These are phyloP conservation scores for Pseudogymnoascus destructans DNA, from an alignment of 2,329 filamentous ascomycete species.

Conservation along the genomic window DNA sequence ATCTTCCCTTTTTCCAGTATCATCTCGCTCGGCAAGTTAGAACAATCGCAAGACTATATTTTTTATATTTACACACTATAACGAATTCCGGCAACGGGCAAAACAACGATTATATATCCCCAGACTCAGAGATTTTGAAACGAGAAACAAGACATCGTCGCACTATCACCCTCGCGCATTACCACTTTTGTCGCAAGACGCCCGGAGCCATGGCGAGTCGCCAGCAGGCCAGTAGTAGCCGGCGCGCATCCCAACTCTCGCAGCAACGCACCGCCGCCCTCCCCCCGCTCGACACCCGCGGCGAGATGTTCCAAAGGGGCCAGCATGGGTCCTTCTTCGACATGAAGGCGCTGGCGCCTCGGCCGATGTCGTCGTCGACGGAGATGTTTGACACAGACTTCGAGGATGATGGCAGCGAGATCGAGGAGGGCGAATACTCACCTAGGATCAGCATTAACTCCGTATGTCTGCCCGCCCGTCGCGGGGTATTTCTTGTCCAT, in stretches of 20 bases:
- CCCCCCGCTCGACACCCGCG: slow-evolving; percentile 22
- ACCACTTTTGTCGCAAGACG: neutral
- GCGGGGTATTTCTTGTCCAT: slow-evolving; percentile 14
- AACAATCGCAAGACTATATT: neutral
- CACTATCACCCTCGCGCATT: neutral
- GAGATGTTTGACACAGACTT: slow-evolving; percentile 68
- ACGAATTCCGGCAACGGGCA: neutral
- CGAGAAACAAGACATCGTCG: neutral
- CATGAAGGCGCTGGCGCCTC: slow-evolving; percentile 37
- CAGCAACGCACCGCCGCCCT: slow-evolving; percentile 6
- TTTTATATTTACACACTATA: neutral
- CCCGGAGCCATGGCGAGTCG: neutral
- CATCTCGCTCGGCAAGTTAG: neutral
- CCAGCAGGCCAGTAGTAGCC: neutral
- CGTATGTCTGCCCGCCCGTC: slow-evolving; percentile 36
- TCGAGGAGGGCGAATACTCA: slow-evolving; percentile 49
- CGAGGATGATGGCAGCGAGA: slow-evolving; percentile 43
- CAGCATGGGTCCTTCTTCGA: slow-evolving; percentile 47
- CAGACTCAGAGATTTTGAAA: neutral
- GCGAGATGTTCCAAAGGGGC: slow-evolving; percentile 34
- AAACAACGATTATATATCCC: neutral
- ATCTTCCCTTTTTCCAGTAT: neutral
- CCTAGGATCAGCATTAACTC: slow-evolving; percentile 57
- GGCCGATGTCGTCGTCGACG: slow-evolving; percentile 58
- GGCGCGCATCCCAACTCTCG: neutral